Evolutionary conservation across 2,329 filamentous ascomycete genomes (phyloP).

Genomic region (Colletotrichum sp.): DNA sequence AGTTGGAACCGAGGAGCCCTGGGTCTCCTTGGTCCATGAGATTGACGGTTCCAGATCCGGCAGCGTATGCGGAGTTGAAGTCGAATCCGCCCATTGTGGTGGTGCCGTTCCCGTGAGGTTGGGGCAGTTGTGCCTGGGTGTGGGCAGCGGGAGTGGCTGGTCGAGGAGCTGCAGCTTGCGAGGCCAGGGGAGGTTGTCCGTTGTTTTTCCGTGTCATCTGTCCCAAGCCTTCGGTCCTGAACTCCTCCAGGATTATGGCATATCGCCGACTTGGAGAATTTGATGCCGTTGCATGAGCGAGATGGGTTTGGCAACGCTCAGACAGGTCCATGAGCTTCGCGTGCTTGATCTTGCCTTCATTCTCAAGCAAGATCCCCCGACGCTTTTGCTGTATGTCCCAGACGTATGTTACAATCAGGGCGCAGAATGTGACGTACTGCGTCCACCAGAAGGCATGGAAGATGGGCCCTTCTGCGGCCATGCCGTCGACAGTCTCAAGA

Average conservation of each 20-base stretch:
- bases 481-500: constrained; percentile 45
- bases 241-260: constrained; percentile 25
- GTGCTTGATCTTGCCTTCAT: background rate
- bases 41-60: background rate
- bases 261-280: constrained; percentile 24
- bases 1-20: background rate
- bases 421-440: constrained; percentile 58
- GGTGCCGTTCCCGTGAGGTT: background rate
- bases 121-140: background rate
- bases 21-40: background rate
- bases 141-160: background rate
- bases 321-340: constrained; percentile 39
- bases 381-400: constrained; percentile 42
- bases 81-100: background rate
- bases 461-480: constrained; percentile 35
- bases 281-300: constrained; percentile 30
- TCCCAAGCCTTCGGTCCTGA: constrained; percentile 21
- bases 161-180: background rate
- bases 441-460: constrained; percentile 55
- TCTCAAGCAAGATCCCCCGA: background rate
- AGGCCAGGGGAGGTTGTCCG: background rate
- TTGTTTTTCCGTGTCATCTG: constrained; percentile 1
- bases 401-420: constrained; percentile 57
- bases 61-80: background rate
- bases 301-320: constrained; percentile 42